Conservation (phyloP, 164 flowering plant genomes). For the Amborella trichopoda region DNA sequence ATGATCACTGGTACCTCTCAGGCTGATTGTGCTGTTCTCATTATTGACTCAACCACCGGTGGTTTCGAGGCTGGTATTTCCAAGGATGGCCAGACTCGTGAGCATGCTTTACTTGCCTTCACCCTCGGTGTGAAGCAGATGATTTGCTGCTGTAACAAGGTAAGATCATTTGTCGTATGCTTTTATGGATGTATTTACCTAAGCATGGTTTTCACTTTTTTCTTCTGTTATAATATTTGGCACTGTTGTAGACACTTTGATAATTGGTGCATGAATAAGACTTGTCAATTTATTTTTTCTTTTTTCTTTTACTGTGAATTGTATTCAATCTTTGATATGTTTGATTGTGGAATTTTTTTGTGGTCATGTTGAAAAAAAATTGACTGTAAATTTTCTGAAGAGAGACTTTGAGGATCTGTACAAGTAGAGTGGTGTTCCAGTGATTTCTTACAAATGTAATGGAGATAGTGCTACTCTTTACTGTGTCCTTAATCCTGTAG, state of each 20-base stretch:
- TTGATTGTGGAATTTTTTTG: too few relatives aligned
- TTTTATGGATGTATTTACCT: neutral
- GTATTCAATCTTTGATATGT: too few relatives aligned
- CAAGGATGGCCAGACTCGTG: slow-evolving; percentile 10
- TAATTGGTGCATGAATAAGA: neutral
- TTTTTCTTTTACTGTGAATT: neutral
- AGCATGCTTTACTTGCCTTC: slow-evolving; percentile 10
- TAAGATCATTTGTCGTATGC: neutral
- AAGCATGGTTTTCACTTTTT: neutral
- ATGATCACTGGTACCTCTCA: slow-evolving; percentile 14
- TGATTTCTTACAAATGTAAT: too few relatives aligned
- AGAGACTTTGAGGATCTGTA: too few relatives aligned
- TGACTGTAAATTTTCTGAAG: too few relatives aligned
- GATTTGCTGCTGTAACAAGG: slow-evolving; percentile 12
- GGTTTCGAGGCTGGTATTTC: slow-evolving; percentile 10
- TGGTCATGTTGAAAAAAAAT: too few relatives aligned
- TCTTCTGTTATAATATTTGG: too few relatives aligned
- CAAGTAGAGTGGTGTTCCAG: too few relatives aligned
- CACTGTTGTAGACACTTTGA: too few relatives aligned
- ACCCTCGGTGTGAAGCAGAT: slow-evolving; percentile 8
- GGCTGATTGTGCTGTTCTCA: slow-evolving; percentile 11
- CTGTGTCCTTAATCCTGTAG: too few relatives aligned
- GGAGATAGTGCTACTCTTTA: too few relatives aligned
- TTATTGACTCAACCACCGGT: slow-evolving; percentile 10
- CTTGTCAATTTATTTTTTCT: neutral